Percentiles rank a stretch among this genome's conserved stretches.
Evolutionary conservation across 495 filamentous ascomycete species (phyloP).

Genomic region (Penicillium paxilli): DNA sequence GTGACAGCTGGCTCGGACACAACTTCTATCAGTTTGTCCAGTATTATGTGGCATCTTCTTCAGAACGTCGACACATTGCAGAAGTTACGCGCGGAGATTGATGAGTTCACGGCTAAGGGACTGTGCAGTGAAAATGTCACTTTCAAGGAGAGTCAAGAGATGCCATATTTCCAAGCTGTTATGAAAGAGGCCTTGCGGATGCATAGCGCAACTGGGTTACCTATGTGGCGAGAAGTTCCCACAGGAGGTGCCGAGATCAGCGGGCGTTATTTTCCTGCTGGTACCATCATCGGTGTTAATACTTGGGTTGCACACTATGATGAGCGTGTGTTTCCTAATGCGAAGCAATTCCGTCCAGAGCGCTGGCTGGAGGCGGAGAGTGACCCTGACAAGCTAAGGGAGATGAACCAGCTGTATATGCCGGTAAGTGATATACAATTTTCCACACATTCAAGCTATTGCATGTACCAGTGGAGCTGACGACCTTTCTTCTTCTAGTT

Average conservation of each 20-base stretch:
- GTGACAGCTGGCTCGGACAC: constrained; percentile 58
- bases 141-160: constrained; percentile 51
- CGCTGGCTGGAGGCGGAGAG: constrained; percentile 38
- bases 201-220: constrained; percentile 40
- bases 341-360: constrained; percentile 34
- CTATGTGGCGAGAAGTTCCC: constrained; percentile 42
- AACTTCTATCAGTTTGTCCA: constrained; percentile 49
- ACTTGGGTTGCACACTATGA: constrained; percentile 54
- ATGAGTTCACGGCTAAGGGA: constrained; percentile 29
- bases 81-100: constrained; percentile 48
- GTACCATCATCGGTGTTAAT: constrained; percentile 54
- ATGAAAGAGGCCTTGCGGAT: constrained; percentile 48
- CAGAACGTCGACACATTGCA: constrained; percentile 34
- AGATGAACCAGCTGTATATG: constrained; percentile 47
- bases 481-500: constrained; percentile 29
- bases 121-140: constrained; percentile 29
- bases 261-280: constrained; percentile 37
- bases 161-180: constrained; percentile 49
- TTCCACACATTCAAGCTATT: neutral
- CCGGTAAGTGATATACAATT: constrained; percentile 36
- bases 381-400: constrained; percentile 28
- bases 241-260: constrained; percentile 36
- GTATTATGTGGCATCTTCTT: constrained; percentile 52
- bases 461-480: neutral
- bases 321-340: constrained; percentile 43